phyloP scores from a whole-genome alignment of 345 rosid genomes.

The Capsella bursapastoris region DNA sequence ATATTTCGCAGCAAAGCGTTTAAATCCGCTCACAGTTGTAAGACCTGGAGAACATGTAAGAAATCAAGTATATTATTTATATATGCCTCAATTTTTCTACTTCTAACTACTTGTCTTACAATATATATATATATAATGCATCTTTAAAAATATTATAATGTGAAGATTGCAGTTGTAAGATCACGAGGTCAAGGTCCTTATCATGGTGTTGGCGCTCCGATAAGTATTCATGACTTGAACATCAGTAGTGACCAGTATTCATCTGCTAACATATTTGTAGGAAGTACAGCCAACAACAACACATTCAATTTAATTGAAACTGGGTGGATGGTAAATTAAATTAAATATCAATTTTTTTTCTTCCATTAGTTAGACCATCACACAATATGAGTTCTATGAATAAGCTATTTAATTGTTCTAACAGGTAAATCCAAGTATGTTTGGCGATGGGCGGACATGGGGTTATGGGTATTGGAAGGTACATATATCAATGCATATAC shows the following conservation, averaged over 20 bases:
- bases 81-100: not conserved
- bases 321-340: not conserved
- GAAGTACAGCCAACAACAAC: not conserved
- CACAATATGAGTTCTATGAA: too few species aligned
- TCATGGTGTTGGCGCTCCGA: not conserved
- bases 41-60: conserved; percentile 32
- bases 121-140: too few species aligned
- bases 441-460: not conserved
- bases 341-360: too few species aligned
- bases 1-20: not conserved
- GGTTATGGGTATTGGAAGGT: not conserved
- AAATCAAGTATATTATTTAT: not conserved
- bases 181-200: not conserved
- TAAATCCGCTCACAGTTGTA: not conserved
- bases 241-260: not conserved
- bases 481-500: not conserved
- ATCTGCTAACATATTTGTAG: not conserved
- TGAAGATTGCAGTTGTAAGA: conserved; percentile 22
- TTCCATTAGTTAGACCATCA: too few species aligned
- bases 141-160: not conserved
- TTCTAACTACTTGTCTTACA: not conserved
- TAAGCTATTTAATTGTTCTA: not conserved
- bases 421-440: not conserved
- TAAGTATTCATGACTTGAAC: not conserved
- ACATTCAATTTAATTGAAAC: not conserved